A percentile compares a stretch with the other conserved stretches of the same genome.
phyloP scores from a whole-genome alignment of 306 rosid genomes.

The Carpinus viminea region DNA sequence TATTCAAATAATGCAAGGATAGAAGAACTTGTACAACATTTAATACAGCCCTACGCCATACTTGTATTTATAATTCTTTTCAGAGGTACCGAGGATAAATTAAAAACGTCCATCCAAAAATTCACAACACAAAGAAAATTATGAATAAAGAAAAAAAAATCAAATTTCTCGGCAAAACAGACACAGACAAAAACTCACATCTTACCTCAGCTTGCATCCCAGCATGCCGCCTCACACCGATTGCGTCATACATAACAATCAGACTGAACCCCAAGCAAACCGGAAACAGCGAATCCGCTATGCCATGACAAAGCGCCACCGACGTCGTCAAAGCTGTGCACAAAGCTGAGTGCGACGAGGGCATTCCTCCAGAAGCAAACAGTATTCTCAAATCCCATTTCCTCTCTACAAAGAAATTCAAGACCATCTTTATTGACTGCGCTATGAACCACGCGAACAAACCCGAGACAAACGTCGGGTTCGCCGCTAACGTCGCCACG shows the following conservation, averaged over 20 bases:
- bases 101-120: neutral
- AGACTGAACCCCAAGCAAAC: conserved; percentile 83
- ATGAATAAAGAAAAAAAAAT: too few relatives aligned
- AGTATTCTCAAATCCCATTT: conserved; percentile 63
- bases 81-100: neutral
- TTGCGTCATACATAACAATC: conserved; percentile 90
- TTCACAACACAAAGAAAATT: too few relatives aligned
- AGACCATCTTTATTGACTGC: conserved; percentile 59
- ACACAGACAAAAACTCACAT: neutral
- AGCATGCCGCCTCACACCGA: conserved; percentile 87
- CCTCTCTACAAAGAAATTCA: conserved; percentile 69
- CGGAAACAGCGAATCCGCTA: conserved; percentile 71
- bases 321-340: conserved; percentile 86
- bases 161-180: neutral
- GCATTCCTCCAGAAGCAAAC: conserved; percentile 84
- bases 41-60: neutral
- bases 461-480: conserved; percentile 85
- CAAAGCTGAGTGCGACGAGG: conserved; percentile 87
- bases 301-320: conserved; percentile 65
- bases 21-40: neutral
- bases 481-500: conserved; percentile 69
- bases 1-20: neutral
- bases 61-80: neutral
- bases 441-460: conserved; percentile 61
- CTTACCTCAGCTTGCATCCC: conserved; percentile 92